Base-by-base conservation (phyloP, 768 basidiomycete genomes). In the Leccinum variicolor region DNA sequence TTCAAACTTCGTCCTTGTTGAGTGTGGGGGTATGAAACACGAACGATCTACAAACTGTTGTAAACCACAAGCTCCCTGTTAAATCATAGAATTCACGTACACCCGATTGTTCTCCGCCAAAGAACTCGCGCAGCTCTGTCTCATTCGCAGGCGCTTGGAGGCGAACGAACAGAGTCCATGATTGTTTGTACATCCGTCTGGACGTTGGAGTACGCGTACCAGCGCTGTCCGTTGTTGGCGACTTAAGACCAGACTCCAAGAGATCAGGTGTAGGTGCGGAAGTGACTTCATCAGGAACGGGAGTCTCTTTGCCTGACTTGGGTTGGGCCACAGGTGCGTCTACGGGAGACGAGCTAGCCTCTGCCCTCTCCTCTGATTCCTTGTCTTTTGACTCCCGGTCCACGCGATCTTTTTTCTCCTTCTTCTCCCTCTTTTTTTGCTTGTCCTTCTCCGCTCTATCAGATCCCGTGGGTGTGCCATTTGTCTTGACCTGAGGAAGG, bases 101-200 rank as follows among this genome's bases (percentile, higher is more conserved):
- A 54, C 87, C 87, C 33, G 73, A 77, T 70, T 84, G 82, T 1
- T 85, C 84, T 9, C 87, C 89, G 9, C 80, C 83, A 67, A 89
- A 94, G 74, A 91, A 92, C 17, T 89, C 88, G 54, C 81, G 80
- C 8, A 94, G 67, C 50, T 92, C 90, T 0, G 71, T 62, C 62
- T 94, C 92, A 10, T 71, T 80, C 6, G 82, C 76, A 13, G 79
- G 68, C 8, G 76, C 63, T 17, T 77, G 71, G 74, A 87, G 78
- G 61, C 87, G 84, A 80, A 94, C 84, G 72, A 91, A 94, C 52
- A 94, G 80, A 8, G 92, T 94, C 86, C 87, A 92, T 6, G 92
- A 90, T 70, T 90, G 84, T 41, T 89, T 79, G 28, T 81, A 75
- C 0, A 83, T 81, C 56, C 83, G 81, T 49, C 79, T 79, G 34